Base-by-base conservation (phyloP, 148 eudicot genomes). In the Polygonum aviculare region DNA sequence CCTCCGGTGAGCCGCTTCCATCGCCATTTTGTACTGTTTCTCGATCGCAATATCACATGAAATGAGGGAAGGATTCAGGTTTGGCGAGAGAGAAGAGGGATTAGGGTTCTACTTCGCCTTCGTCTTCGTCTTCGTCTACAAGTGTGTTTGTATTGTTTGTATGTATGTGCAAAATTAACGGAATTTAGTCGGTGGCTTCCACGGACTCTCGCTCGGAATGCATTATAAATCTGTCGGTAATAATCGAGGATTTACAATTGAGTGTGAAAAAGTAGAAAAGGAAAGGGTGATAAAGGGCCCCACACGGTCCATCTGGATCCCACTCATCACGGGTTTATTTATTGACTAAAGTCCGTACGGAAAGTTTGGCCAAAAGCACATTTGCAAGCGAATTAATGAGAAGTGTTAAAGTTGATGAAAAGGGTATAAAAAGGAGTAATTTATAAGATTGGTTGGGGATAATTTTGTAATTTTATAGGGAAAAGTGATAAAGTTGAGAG, bases 101-200 rank as follows among this genome's bases (percentile, higher is more conserved):
- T 63, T 63, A 31, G 69, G 39, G 69, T 63, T 63, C 16, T 31
- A 31, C 6, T 33, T 62, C 4, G 4, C 12, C 38, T 26, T 62
- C 39, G 36, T 62, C 38, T 31, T 26, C 39, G 36, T 62, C 38
- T 31, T 26, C 69, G 3, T 19, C 31, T 31, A 31, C 16, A 19
- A 19, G 69, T 62, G 18, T 62, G 31, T 26, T 26, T 50, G 54
- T 49, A 49, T 39, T 39, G 15, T 49, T 49, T 22, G 67, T 62
- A 10, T 62, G 69, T 63, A 26, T 33, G 39, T 63, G 69, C 69
- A 63, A 40, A 63, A 63, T 63, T 63, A 63, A 63, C 69, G 69
- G 69, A 63, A 63, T 63, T 63, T 63, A 63, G 69, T 63, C 69
- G 69, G 69, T 63, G 69, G 69, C 33, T 63, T 63, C 33, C 69